These are phyloP conservation scores for Morella rubra DNA, from an alignment of 306 rosid species.

Conservation along the genomic window DNA sequence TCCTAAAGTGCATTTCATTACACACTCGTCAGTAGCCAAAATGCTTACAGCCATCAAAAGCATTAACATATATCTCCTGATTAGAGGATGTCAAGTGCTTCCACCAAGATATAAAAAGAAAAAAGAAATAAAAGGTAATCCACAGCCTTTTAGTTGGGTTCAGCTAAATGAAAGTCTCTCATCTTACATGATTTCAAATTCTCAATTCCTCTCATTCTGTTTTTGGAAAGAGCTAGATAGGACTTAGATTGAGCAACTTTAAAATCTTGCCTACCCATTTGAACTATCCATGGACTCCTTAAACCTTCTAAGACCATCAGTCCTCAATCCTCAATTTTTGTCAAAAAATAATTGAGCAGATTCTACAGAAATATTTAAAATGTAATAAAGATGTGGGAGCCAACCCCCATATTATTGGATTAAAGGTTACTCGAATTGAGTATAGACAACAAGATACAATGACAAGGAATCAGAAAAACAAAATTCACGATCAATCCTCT, in stretches of 20 bases:
- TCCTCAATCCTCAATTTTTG: not conserved
- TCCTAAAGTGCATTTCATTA: too few species aligned
- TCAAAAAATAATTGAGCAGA: not conserved
- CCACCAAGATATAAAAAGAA: not conserved
- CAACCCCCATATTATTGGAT: not conserved
- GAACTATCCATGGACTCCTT: not conserved
- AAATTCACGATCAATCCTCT: not conserved
- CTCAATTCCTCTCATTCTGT: not conserved
- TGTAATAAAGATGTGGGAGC: not conserved
- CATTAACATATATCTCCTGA: not conserved
- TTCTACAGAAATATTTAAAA: too few species aligned
- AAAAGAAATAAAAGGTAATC: too few species aligned
- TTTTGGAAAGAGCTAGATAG: too few species aligned
- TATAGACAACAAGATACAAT: not conserved
- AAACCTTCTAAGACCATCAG: too few species aligned
- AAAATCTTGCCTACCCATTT: not conserved
- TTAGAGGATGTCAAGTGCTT: not conserved
- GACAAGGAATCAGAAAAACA: not conserved
- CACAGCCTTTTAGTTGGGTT: not conserved
- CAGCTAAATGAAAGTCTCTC: not conserved
- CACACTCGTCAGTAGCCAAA: too few species aligned
- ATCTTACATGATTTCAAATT: not conserved
- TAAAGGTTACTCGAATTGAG: not conserved
- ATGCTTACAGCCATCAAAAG: not conserved
- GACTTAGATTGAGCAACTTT: too few species aligned